Percentiles rank a stretch among this genome's conserved stretches.
phyloP scores from a whole-genome alignment of 2,329 filamentous ascomycete species.

The Podosphaera fusca region DNA sequence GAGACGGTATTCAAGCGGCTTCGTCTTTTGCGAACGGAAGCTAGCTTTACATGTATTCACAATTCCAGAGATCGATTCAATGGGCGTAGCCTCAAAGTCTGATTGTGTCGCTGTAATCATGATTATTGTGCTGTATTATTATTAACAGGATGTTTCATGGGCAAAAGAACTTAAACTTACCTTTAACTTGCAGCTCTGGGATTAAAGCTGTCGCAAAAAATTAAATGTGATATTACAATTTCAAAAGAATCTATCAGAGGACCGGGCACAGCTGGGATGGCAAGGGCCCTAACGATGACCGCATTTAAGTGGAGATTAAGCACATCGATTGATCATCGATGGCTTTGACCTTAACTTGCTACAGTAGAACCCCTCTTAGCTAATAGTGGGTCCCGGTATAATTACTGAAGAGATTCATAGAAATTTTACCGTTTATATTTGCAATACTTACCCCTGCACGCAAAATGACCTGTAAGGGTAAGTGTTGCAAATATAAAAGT shows the following conservation, averaged over 20 bases:
- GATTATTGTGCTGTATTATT: background rate
- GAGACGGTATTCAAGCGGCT: constrained; percentile 58
- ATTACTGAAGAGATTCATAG: too few relatives aligned
- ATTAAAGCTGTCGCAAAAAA: background rate
- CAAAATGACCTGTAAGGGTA: too few relatives aligned
- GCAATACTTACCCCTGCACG: too few relatives aligned
- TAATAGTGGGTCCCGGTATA: too few relatives aligned
- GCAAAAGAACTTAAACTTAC: background rate
- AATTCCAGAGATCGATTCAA: constrained; percentile 40
- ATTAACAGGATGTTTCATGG: background rate
- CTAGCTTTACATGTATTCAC: constrained; percentile 38
- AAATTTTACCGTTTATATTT: too few relatives aligned
- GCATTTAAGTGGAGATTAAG: background rate
- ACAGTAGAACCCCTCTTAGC: too few relatives aligned
- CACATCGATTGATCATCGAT: background rate
- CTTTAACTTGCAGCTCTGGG: background rate
- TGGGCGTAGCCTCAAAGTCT: constrained; percentile 34
- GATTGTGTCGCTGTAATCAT: background rate
- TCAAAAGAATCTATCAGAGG: background rate
- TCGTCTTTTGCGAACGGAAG: constrained; percentile 64
- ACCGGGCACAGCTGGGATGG: background rate
- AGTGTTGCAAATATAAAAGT: too few relatives aligned
- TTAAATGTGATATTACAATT: background rate
- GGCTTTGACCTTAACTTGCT: background rate
- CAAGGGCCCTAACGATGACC: background rate